A percentile compares a stretch with the other conserved stretches of the same genome.
phyloP scores from a whole-genome alignment of 2,329 filamentous ascomycete genomes.

The Fusarium tjaetaba region DNA sequence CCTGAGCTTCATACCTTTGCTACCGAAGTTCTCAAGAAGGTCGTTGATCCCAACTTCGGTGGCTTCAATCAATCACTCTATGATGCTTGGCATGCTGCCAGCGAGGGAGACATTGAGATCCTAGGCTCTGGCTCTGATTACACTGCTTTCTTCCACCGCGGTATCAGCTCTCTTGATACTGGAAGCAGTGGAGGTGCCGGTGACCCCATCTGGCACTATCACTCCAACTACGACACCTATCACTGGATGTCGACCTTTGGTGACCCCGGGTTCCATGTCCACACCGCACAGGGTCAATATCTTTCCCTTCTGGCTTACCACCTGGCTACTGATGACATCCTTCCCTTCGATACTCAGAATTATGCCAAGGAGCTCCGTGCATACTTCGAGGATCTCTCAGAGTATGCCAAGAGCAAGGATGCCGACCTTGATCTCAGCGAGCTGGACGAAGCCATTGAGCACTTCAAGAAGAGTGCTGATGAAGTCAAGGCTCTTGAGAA shows the following conservation, averaged over 20 bases:
- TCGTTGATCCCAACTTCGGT: slow-evolving; percentile 70
- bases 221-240: slow-evolving; percentile 86
- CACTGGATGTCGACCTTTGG: slow-evolving; percentile 85
- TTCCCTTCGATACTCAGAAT: slow-evolving; percentile 54
- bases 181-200: slow-evolving; percentile 56
- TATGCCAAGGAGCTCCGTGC: slow-evolving; percentile 52
- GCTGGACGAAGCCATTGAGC: slow-evolving; percentile 52
- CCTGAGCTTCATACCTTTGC: slow-evolving; percentile 75
- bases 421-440: slow-evolving; percentile 51
- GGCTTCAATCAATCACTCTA: slow-evolving; percentile 52
- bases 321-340: slow-evolving; percentile 50
- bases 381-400: slow-evolving; percentile 51
- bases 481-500: slow-evolving; percentile 48
- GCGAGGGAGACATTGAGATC: slow-evolving; percentile 55
- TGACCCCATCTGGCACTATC: slow-evolving; percentile 77
- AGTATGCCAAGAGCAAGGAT: slow-evolving; percentile 46
- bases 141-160: slow-evolving; percentile 70
- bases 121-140: slow-evolving; percentile 75
- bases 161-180: slow-evolving; percentile 63
- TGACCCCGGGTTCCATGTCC: slow-evolving; percentile 72
- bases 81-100: slow-evolving; percentile 52
- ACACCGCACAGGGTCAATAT: slow-evolving; percentile 64
- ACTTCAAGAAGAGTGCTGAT: slow-evolving; percentile 48
- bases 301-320: slow-evolving; percentile 53
- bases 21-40: slow-evolving; percentile 67